Base-by-base conservation (phyloP, 139 green algal genomes). In the Deuterostichococcus epilithicus region DNA sequence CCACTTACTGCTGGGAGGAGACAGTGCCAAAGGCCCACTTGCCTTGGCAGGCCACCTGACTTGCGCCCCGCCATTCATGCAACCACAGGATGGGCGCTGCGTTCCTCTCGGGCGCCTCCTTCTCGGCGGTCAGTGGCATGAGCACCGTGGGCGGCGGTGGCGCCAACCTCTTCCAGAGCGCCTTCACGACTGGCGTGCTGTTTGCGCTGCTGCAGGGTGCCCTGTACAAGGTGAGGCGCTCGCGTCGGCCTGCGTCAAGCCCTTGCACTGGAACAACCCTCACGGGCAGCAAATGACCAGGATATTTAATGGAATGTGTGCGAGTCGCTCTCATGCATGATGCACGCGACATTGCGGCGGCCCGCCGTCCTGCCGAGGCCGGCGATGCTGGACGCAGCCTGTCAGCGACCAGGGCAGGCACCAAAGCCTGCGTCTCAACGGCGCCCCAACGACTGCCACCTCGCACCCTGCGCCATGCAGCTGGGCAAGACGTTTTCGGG, bases 121-220 rank as follows among this genome's bases (percentile, higher is more conserved):
- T 95, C 79, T 92, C 89, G 0, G 77, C 97, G 0, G 89, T 97
- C 32, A 91, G 72, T 58, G 84, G 85, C 67, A 81, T 90, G 78
- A 78, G 78, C 5, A 8, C 44, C 37, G 25, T 42, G 45, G n/a
- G 22, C 30, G 58, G 68, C 60, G 32, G 34, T 60, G 10, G 28
- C 75, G 37, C 75, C 22, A 89, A 88, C 74, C 74, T 75, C 1
- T 68, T 90, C 6, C 77, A 78, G 76, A 74, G 39, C 0, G 87
- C 89, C 25, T 80, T 91, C 68, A 85, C 84, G 5, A 89, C 83
- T 4, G 90, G 87, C 36, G 80, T 89, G 18, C 80, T 88, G 0
- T 97, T 98, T 83, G 93, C 93, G 0, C 45, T 94, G 13, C 93
- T 97, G 80, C 93, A 97, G 79, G 75, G 75, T 22, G 76, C 72